Evolutionary conservation across 2,329 filamentous ascomycete species (phyloP).

Genomic region (Xylaria sp.): DNA sequence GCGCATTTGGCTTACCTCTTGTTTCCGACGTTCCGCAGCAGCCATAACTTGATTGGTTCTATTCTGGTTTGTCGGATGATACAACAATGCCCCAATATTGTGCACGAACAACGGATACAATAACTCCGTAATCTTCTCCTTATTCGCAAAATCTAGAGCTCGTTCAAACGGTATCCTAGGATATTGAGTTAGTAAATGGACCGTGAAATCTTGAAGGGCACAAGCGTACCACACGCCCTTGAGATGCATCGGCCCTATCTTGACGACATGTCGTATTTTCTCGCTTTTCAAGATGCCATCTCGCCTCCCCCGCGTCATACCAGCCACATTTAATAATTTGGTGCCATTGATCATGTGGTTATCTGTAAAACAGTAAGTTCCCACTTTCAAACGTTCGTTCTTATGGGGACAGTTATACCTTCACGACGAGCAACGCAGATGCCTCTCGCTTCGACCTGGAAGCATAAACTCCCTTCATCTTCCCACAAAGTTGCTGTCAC

Average conservation of each 20-base stretch:
- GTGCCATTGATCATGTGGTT: slow-evolving; percentile 99
- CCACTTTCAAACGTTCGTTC: slow-evolving; percentile 10
- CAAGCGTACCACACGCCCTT: slow-evolving; percentile 86
- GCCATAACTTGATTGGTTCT: slow-evolving; percentile 88
- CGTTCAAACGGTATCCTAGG: slow-evolving; percentile 95
- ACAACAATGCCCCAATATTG: slow-evolving; percentile 92
- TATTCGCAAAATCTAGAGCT: slow-evolving; percentile 98
- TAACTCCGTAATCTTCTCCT: slow-evolving; percentile 97
- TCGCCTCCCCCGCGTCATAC: slow-evolving; percentile 94
- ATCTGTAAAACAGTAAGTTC: slow-evolving; percentile 63
- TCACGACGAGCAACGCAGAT: slow-evolving; percentile 95
- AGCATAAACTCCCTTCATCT: slow-evolving; percentile 96
- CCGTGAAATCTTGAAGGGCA: not conserved
- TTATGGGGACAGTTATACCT: slow-evolving; percentile 63
- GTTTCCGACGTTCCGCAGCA: slow-evolving; percentile 80
- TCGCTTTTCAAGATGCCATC: slow-evolving; percentile 98
- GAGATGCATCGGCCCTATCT: slow-evolving; percentile 98
- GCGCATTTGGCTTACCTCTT: slow-evolving; percentile 74
- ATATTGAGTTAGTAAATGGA: slow-evolving; percentile 26
- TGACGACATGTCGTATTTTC: slow-evolving; percentile 95
- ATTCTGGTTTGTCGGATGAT: slow-evolving; percentile 89
- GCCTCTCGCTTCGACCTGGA: slow-evolving; percentile 95
- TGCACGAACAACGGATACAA: slow-evolving; percentile 97
- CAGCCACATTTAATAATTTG: slow-evolving; percentile 94
- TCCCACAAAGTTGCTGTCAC: slow-evolving; percentile 98